phyloP scores from a whole-genome alignment of 306 rosid genomes.

The Acacia acuminata region DNA sequence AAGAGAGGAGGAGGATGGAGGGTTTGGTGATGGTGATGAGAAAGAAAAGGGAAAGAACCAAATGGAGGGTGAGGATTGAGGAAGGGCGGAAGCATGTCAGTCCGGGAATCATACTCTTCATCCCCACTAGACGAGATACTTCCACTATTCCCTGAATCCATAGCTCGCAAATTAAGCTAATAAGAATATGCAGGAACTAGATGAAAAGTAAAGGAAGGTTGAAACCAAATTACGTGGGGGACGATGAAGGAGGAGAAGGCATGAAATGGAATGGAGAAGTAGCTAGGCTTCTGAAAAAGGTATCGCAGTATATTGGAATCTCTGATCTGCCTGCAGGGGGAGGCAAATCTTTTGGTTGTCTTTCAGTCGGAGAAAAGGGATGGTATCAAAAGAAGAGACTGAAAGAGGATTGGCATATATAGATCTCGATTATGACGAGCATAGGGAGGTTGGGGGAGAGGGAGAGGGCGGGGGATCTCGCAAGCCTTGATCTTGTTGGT shows the following conservation, averaged over 20 bases:
- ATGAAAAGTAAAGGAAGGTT: background rate
- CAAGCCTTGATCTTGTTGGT: background rate
- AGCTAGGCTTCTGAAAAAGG: constrained; percentile 12
- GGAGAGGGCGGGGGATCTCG: background rate
- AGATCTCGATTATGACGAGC: constrained; percentile 43
- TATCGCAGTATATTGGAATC: constrained; percentile 42
- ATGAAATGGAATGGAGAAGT: constrained; percentile 12
- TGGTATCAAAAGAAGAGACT: constrained; percentile 66
- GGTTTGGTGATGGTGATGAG: background rate
- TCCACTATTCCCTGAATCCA: constrained; percentile 91
- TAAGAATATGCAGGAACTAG: background rate
- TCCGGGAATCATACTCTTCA: constrained; percentile 77
- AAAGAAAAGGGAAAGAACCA: constrained; percentile 34
- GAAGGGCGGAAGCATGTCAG: constrained; percentile 33
- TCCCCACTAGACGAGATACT: constrained; percentile 91
- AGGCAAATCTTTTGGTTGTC: constrained; percentile 65
- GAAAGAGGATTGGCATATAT: background rate
- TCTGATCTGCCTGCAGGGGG: constrained; percentile 55
- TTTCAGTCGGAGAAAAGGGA: constrained; percentile 48
- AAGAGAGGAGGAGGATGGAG: constrained; percentile 38
- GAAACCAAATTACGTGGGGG: constrained; percentile 11
- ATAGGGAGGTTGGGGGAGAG: constrained; percentile 30
- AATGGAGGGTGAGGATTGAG: constrained; percentile 41
- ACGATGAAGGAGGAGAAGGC: constrained; percentile 1
- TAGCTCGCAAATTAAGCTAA: constrained; percentile 48